Evolutionary conservation across 106 monocot species (phyloP).

Genomic region (Dioscorea dumetorum): DNA sequence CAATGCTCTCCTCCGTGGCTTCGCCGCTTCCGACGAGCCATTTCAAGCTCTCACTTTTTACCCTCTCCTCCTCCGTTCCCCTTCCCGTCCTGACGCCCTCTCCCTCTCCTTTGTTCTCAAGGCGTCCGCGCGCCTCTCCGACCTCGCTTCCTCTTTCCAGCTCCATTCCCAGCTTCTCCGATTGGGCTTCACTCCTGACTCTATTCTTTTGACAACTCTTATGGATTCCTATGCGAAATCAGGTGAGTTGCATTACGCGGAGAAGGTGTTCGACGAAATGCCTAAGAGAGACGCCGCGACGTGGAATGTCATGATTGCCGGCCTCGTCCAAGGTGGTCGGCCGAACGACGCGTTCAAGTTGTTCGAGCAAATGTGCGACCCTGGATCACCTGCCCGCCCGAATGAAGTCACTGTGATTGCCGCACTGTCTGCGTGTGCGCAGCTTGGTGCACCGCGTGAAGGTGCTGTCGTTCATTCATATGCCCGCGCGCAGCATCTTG

Average conservation of each 20-base stretch:
- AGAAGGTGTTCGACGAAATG: slow-evolving; percentile 26
- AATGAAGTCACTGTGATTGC: slow-evolving; percentile 6
- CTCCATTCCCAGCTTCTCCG: background rate
- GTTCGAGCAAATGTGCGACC: slow-evolving; percentile 1
- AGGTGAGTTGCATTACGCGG: slow-evolving; percentile 9
- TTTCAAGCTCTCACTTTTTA: background rate
- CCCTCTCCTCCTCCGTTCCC: background rate
- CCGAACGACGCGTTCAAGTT: slow-evolving; percentile 1
- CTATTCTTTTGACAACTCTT: slow-evolving; percentile 6
- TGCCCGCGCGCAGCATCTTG: slow-evolving; percentile 14
- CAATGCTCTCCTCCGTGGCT: slow-evolving; percentile 10
- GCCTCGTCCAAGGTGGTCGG: background rate
- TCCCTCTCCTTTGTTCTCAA: background rate
- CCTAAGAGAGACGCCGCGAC: slow-evolving; percentile 15
- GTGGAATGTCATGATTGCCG: slow-evolving; percentile 20
- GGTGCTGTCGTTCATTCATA: slow-evolving; percentile 14
- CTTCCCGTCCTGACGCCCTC: slow-evolving; percentile 1
- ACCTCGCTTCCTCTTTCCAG: background rate
- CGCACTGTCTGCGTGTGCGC: slow-evolving; percentile 11
- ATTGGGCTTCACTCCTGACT: background rate
- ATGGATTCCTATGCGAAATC: slow-evolving; percentile 1
- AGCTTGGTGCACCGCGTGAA: background rate
- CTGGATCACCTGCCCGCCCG: slow-evolving; percentile 1
- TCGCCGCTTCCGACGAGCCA: background rate
- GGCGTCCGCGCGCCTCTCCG: slow-evolving; percentile 2